Evolutionary conservation across 768 basidiomycete species (phyloP).

Genomic region (Imleria badia): DNA sequence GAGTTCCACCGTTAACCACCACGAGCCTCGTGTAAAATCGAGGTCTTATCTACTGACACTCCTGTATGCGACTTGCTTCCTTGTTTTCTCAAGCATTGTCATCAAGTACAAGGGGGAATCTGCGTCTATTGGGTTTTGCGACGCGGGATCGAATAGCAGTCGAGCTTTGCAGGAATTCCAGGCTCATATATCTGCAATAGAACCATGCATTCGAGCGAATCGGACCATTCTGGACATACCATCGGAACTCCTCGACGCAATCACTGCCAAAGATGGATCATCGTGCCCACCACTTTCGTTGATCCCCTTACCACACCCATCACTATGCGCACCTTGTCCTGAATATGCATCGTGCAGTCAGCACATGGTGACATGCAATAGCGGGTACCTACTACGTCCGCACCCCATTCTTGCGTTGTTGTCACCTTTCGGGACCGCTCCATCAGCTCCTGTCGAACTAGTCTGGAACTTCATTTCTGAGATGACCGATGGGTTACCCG

Average conservation of each 20-base stretch:
- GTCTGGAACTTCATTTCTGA: slow-evolving; percentile 48
- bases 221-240: slow-evolving; percentile 43
- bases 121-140: slow-evolving; percentile 73
- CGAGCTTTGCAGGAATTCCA: slow-evolving; percentile 48
- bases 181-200: slow-evolving; percentile 44
- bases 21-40: slow-evolving; percentile 14
- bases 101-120: slow-evolving; percentile 67
- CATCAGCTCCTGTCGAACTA: slow-evolving; percentile 38
- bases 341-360: slow-evolving; percentile 63
- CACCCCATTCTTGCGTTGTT: slow-evolving; percentile 53
- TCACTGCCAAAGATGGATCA: slow-evolving; percentile 32
- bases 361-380: slow-evolving; percentile 61
- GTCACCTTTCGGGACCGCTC: slow-evolving; percentile 40
- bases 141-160: slow-evolving; percentile 62
- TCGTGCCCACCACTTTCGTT: slow-evolving; percentile 56
- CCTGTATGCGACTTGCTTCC: slow-evolving; percentile 38
- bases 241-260: slow-evolving; percentile 25
- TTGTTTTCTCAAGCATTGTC: slow-evolving; percentile 35
- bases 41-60: slow-evolving; percentile 40
- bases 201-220: slow-evolving; percentile 58
- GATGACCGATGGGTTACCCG: slow-evolving; percentile 67
- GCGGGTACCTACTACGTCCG: slow-evolving; percentile 63
- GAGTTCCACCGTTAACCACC: slow-evolving; percentile 28
- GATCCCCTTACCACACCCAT: slow-evolving; percentile 56
- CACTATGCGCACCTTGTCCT: slow-evolving; percentile 71